Percentiles rank a stretch among this genome's conserved stretches.
phyloP scores from a whole-genome alignment of 2,329 filamentous ascomycete species.

The Cercospora citrullina region DNA sequence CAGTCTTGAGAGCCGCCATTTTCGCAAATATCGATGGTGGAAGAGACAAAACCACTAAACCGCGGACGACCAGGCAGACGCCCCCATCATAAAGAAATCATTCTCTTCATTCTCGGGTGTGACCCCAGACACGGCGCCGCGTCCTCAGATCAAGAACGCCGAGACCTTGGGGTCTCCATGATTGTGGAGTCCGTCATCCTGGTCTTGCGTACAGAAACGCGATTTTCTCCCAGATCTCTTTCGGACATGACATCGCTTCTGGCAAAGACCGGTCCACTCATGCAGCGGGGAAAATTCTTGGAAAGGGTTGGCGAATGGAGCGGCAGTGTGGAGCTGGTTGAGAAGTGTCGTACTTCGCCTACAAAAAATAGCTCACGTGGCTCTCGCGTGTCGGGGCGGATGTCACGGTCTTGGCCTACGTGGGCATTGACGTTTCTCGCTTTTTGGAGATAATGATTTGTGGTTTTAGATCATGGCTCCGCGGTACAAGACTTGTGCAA shows the following conservation, averaged over 20 bases:
- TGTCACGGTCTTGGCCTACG: neutral
- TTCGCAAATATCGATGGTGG: neutral
- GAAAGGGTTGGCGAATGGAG: neutral
- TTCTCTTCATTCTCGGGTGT: neutral
- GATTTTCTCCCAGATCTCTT: neutral
- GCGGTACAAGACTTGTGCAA: neutral
- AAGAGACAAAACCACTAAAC: neutral
- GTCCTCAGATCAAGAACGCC: neutral
- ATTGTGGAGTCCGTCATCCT: neutral
- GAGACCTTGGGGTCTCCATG: neutral
- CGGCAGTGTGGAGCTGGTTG: neutral
- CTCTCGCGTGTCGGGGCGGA: neutral
- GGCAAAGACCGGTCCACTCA: neutral
- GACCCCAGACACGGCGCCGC: neutral
- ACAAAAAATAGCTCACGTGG: neutral
- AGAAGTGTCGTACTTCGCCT: neutral
- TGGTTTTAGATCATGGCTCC: neutral
- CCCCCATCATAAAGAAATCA: neutral
- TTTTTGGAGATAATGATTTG: neutral
- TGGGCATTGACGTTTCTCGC: neutral
- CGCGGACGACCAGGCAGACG: neutral
- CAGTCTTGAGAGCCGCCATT: neutral
- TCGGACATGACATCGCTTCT: neutral
- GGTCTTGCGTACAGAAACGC: neutral
- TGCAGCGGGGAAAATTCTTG: neutral